These are phyloP conservation scores for Trametes cingulata DNA, from an alignment of 768 basidiomycete genomes.

Conservation along the genomic window DNA sequence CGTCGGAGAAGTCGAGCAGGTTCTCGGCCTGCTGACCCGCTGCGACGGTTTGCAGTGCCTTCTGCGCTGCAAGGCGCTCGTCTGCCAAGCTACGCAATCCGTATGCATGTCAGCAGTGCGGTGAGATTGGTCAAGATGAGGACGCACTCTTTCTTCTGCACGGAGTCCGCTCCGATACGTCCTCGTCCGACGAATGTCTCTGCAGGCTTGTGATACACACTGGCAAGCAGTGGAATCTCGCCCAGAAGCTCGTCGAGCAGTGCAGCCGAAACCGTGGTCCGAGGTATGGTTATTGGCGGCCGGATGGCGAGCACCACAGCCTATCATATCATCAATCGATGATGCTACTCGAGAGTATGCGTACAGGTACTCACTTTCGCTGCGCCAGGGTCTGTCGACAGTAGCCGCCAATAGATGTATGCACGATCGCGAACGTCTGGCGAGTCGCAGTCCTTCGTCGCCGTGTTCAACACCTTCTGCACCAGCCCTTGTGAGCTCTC, in stretches of 20 bases:
- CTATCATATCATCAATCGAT: conserved; percentile 33
- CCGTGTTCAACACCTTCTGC: conserved; percentile 87
- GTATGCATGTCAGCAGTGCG: too few relatives aligned
- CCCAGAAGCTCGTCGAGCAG: conserved; percentile 89
- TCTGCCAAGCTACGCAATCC: conserved; percentile 61
- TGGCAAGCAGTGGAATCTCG: conserved; percentile 87
- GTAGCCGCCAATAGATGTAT: conserved; percentile 95
- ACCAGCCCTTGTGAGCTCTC: conserved; percentile 91
- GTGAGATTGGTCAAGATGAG: too few relatives aligned
- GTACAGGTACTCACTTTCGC: conserved; percentile 67
- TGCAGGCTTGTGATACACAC: conserved; percentile 96
- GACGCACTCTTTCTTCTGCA: conserved; percentile 69
- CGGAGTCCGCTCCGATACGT: conserved; percentile 78
- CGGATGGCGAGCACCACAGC: conserved; percentile 87
- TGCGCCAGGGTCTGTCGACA: conserved; percentile 93
- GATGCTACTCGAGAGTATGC: too few relatives aligned
- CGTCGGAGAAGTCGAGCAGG: conserved; percentile 89
- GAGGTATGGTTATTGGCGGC: conserved; percentile 91
- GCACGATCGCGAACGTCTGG: conserved; percentile 96
- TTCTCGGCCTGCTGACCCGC: conserved; percentile 94
- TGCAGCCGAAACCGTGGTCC: conserved; percentile 85
- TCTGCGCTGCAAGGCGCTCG: conserved; percentile 72
- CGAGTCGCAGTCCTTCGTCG: conserved; percentile 96
- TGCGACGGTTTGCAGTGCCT: conserved; percentile 88
- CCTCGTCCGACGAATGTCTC: conserved; percentile 96